Percentiles rank a stretch among this genome's conserved stretches.
Conservation (phyloP, 306 rosid genomes). For the Rosa multiflora region DNA sequence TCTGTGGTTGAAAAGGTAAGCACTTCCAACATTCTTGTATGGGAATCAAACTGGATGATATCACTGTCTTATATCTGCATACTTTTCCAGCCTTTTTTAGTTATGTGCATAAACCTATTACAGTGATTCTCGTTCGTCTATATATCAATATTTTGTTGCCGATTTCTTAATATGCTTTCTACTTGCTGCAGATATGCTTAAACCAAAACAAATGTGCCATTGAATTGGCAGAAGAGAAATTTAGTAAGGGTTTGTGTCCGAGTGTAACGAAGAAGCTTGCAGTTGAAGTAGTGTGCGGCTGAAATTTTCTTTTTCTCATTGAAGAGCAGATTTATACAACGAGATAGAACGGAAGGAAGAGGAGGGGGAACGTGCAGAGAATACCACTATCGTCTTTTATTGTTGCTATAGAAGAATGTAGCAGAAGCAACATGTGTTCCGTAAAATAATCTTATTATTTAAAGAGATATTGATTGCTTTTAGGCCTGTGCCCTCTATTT, state of each 20-base stretch:
- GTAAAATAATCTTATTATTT: no score
- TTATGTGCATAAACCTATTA: background rate
- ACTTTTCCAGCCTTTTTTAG: background rate
- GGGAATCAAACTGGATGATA: background rate
- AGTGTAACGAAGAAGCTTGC: conserved; percentile 66
- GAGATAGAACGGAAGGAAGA: background rate
- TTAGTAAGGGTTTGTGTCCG: conserved; percentile 46
- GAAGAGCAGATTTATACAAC: background rate
- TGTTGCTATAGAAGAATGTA: background rate
- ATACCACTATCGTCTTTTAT: background rate
- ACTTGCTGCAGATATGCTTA: conserved; percentile 59
- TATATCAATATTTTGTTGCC: background rate
- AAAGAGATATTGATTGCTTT: no score
- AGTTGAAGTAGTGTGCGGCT: conserved; percentile 70
- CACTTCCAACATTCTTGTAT: background rate
- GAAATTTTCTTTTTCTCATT: conserved; percentile 18
- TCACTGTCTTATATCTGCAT: background rate
- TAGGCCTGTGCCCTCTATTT: no score
- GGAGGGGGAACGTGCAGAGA: background rate
- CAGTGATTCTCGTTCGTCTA: background rate
- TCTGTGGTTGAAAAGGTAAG: conserved; percentile 67
- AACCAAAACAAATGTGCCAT: conserved; percentile 59
- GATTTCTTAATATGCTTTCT: conserved; percentile 7
- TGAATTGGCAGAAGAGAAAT: conserved; percentile 53
- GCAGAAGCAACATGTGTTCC: no score